Evolutionary conservation across 352 stramenopile species (phyloP), one percentile per base, ranked within the genome.

Genomic region (Hyphochytrium catenoides): DNA sequence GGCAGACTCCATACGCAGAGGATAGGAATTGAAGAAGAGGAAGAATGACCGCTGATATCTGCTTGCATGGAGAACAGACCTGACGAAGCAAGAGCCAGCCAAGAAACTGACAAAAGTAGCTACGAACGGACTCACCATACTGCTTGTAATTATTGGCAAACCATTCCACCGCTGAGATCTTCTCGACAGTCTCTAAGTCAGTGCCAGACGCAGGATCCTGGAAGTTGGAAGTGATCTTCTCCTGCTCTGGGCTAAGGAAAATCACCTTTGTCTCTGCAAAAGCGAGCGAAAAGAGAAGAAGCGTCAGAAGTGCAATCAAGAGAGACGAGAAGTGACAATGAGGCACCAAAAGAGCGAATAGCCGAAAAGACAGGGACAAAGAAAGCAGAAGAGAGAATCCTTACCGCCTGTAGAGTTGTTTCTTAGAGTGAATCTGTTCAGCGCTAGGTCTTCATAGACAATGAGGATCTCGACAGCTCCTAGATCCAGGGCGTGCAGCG

Each of bases 131-230:
- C n/a, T n/a, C n/a, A n/a, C n/a, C n/a, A 56, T 95, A 99, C 36
- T 85, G 64, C 57, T 98, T 98, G 70, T 98, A 99, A 61, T 97
- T 93, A 58, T 97, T 95, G 15, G 92, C 91, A 39, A 98, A 88
- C 91, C 91, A 99, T 56, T 99, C 92, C 8, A 98, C 83, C 11
- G 98, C 62, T n/a, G 75, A 58, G 43, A 83, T 54, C 52, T 94
- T 93, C 44, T 98, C 88, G 12, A 94, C 52, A 4, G 89, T 87
- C 56, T 99, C 92, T 9, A 98, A 59, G 56, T 98, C 94, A 4
- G 83, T 75, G 14, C 86, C 83, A 4, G 73, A 96, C 4, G 90
- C 82, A 0, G 61, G 21, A 51, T 98, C 89, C 22, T 94, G 56
- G 51, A 98, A 98, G 56, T 95, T 87, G 30, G 58, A 78, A 30